phyloP scores from a whole-genome alignment of 2,329 filamentous ascomycete species.

The Trichoderma lentiforme region DNA sequence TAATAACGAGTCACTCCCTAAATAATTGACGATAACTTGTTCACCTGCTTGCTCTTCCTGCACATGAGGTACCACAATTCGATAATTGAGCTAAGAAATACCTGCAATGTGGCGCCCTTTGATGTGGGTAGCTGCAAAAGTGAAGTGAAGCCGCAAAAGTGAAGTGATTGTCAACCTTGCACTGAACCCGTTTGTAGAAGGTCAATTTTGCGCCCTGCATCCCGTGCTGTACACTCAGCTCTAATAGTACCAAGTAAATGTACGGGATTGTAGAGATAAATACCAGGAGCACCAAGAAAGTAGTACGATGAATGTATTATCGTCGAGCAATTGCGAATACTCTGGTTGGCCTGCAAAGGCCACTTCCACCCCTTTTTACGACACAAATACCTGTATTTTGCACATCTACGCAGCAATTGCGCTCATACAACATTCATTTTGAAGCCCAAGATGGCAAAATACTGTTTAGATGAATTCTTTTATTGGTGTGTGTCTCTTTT shows the following conservation, averaged over 20 bases:
- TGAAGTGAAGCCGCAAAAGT: not conserved
- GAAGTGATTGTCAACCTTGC: not conserved
- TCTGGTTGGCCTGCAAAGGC: not conserved
- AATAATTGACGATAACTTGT: not conserved
- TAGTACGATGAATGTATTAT: too few relatives aligned
- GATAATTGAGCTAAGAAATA: not conserved
- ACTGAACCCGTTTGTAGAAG: not conserved
- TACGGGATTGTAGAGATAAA: not conserved
- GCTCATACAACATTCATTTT: not conserved
- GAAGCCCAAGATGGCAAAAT: not conserved
- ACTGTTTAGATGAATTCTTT: not conserved
- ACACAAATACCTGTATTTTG: not conserved
- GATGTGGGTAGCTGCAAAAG: not conserved
- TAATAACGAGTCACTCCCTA: not conserved
- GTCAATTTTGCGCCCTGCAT: not conserved
- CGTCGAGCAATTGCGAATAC: not conserved
- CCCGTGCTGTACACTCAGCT: not conserved
- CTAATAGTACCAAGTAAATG: not conserved
- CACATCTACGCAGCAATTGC: not conserved
- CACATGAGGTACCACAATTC: not conserved
- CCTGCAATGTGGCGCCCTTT: not conserved
- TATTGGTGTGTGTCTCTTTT: not conserved
- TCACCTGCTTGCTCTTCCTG: not conserved
- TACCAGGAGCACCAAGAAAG: not conserved
- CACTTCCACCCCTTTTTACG: not conserved